Conservation (phyloP, 2,329 filamentous ascomycete species). For the Aspergillus sp. region DNA sequence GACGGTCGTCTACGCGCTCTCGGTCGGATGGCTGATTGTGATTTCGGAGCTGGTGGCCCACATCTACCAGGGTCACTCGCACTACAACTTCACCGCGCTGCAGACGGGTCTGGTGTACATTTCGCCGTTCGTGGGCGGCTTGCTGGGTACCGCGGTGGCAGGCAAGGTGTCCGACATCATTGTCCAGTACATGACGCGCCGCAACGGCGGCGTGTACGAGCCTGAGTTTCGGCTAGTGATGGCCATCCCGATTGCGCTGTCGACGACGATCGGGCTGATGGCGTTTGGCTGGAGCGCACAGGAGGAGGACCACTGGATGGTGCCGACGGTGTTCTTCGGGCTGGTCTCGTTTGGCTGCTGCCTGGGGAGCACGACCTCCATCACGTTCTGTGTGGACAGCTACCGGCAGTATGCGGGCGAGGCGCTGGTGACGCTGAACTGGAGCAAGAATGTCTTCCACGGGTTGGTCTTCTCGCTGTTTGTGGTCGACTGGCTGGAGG, state of each 20-base stretch:
- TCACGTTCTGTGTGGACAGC: conserved; percentile 91
- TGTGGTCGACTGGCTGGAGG: conserved; percentile 77
- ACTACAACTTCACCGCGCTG: conserved; percentile 78
- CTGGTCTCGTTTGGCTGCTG: conserved; percentile 89
- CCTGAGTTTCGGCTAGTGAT: conserved; percentile 91
- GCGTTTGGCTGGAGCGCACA: conserved; percentile 93
- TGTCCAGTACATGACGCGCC: conserved; percentile 75
- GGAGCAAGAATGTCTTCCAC: conserved; percentile 90
- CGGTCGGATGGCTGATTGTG: conserved; percentile 93
- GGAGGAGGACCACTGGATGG: conserved; percentile 75
- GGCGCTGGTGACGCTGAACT: conserved; percentile 90
- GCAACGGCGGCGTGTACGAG: conserved; percentile 92
- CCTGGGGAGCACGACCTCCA: conserved; percentile 83
- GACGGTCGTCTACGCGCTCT: conserved; percentile 77
- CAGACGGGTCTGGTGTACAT: conserved; percentile 85
- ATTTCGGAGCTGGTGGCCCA: conserved; percentile 82
- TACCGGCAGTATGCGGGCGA: conserved; percentile 93
- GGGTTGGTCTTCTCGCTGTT: conserved; percentile 87
- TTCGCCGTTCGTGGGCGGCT: conserved; percentile 82
- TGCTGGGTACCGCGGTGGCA: conserved; percentile 88
- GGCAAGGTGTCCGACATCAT: conserved; percentile 84
- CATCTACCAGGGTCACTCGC: conserved; percentile 68
- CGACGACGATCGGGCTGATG: conserved; percentile 83
- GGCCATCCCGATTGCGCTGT: conserved; percentile 74
- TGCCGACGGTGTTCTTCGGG: conserved; percentile 91